Percentiles rank a stretch among this genome's conserved stretches.
These are phyloP conservation scores for Colletotrichum costaricense DNA, from an alignment of 2,329 filamentous ascomycete genomes.

Conservation along the genomic window DNA sequence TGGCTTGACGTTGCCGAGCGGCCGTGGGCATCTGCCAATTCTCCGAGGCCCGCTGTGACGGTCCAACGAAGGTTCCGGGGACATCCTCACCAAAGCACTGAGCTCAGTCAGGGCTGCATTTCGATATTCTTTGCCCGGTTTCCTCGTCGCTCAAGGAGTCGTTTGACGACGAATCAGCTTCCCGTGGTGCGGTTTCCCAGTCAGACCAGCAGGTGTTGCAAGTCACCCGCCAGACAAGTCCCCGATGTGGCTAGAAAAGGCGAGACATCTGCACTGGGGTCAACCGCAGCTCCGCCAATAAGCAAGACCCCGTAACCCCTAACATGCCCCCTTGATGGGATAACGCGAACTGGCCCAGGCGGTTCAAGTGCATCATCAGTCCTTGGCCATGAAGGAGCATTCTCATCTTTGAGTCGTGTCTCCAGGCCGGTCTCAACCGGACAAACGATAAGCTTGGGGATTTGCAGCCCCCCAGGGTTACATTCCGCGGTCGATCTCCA, in stretches of 20 bases:
- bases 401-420: neutral
- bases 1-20: conserved; percentile 18
- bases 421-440: neutral
- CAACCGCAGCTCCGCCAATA: neutral
- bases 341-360: neutral
- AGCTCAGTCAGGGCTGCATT: neutral
- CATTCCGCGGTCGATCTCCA: conserved; percentile 21
- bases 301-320: neutral
- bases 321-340: neutral
- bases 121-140: neutral
- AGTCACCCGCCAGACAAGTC: conserved; percentile 11
- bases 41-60: conserved; percentile 15
- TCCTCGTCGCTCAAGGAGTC: neutral
- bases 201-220: conserved; percentile 5
- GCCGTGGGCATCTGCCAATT: conserved; percentile 9
- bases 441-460: neutral
- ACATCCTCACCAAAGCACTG: conserved; percentile 14
- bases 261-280: neutral
- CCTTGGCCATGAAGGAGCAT: neutral
- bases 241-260: neutral
- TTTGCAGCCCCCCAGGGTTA: conserved; percentile 19
- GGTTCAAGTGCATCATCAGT: neutral
- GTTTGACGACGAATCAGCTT: neutral
- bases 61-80: conserved; percentile 3
- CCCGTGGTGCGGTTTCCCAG: neutral